These are phyloP conservation scores for Mikania micrantha DNA, from an alignment of 129 eudicot genomes.

Conservation along the genomic window DNA sequence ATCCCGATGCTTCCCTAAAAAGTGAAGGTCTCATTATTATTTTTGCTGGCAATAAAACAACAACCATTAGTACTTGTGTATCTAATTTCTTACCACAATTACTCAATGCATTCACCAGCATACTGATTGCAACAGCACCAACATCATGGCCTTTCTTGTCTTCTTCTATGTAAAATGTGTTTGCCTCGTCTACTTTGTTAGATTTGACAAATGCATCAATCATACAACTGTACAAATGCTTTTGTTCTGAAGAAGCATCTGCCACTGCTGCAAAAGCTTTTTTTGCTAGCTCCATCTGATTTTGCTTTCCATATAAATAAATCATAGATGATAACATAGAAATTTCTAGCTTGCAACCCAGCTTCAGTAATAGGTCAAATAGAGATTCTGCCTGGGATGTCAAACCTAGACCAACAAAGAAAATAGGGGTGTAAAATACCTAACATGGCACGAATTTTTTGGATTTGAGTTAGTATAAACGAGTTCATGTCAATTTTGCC, in stretches of 20 bases:
- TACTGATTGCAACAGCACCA: conserved; percentile 78
- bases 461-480: too few species aligned
- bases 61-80: not conserved
- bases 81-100: conserved; percentile 43
- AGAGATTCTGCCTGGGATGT: conserved; percentile 46
- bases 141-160: conserved; percentile 38
- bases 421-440: too few species aligned
- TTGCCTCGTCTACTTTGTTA: conserved; percentile 51
- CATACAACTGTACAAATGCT: conserved; percentile 45
- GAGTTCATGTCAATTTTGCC: too few species aligned
- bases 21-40: not conserved
- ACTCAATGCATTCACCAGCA: conserved; percentile 61
- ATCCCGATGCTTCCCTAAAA: conserved; percentile 55
- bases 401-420: conserved; percentile 58
- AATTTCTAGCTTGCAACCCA: conserved; percentile 42
- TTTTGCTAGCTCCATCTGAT: conserved; percentile 45
- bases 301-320: conserved; percentile 55
- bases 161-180: conserved; percentile 55
- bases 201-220: conserved; percentile 54
- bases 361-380: conserved; percentile 38
- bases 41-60: not conserved
- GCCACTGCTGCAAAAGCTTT: conserved; percentile 42
- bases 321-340: conserved; percentile 52
- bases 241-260: conserved; percentile 24
- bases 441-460: too few species aligned